Evolutionary conservation across 164 flowering plant species (phyloP).

Genomic region (Aristolochia californica): DNA sequence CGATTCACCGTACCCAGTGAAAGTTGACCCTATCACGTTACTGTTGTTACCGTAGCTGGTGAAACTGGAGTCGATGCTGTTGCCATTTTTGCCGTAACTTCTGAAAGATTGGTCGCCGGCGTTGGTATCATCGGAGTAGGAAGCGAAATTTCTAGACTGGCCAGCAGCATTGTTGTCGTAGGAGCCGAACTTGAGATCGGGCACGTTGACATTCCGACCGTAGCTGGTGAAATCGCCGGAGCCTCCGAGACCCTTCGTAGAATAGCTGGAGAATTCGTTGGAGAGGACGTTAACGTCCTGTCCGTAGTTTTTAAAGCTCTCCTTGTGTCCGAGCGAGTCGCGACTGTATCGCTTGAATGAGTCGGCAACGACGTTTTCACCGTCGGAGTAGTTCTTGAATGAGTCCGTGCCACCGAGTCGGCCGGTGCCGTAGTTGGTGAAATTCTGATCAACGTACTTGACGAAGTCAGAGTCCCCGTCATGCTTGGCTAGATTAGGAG

Average conservation of each 20-base stretch:
- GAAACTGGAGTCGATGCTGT: constrained; percentile 35
- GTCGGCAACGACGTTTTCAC: constrained; percentile 32
- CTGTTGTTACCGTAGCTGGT: constrained; percentile 31
- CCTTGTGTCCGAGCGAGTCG: constrained; percentile 36
- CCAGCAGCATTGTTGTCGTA: constrained; percentile 35
- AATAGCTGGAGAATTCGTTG: constrained; percentile 49
- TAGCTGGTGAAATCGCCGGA: constrained; percentile 57
- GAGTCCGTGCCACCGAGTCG: constrained; percentile 40
- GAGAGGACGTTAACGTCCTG: constrained; percentile 47
- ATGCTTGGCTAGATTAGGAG: constrained; percentile 35
- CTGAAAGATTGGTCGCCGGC: constrained; percentile 43
- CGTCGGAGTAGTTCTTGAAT: constrained; percentile 76
- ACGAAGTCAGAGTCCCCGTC: constrained; percentile 38
- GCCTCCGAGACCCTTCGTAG: constrained; percentile 45
- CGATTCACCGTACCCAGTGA: constrained; percentile 39
- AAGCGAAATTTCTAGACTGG: constrained; percentile 25
- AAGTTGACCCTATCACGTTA: constrained; percentile 45
- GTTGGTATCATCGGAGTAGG: constrained; percentile 46
- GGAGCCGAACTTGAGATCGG: constrained; percentile 41
- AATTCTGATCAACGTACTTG: constrained; percentile 36
- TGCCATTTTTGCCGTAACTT: constrained; percentile 53
- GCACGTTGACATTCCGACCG: constrained; percentile 41
- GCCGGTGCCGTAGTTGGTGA: constrained; percentile 64
- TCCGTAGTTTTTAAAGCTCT: constrained; percentile 51
- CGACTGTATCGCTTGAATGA: constrained; percentile 54